Percentiles rank a stretch among this genome's conserved stretches.
Evolutionary conservation across 2,329 filamentous ascomycete genomes (phyloP).

Genomic region (Fusarium hainanense): DNA sequence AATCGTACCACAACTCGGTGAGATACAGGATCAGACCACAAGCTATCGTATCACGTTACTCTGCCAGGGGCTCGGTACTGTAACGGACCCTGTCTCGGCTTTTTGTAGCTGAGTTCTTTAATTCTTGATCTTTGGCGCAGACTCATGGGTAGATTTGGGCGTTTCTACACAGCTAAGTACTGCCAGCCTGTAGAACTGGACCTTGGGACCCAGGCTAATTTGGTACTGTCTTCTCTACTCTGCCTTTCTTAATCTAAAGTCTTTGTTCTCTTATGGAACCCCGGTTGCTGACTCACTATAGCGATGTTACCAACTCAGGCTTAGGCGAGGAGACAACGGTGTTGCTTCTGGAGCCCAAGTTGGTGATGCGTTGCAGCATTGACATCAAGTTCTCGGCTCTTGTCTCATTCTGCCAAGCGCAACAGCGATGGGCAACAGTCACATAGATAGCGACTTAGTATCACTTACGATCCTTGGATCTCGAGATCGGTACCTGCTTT

Average conservation of each 20-base stretch:
- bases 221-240: no score
- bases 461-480: neutral
- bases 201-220: rapidly evolving
- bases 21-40: constrained; percentile 19
- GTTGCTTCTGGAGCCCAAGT: neutral
- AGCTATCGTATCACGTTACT: neutral
- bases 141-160: neutral
- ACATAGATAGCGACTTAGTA: neutral
- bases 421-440: no score
- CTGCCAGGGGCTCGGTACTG: neutral
- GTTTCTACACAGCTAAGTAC: neutral
- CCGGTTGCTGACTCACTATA: no score
- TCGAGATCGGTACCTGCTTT: constrained; percentile 1
- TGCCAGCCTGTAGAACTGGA: no score
- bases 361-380: neutral
- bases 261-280: no score
- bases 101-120: neutral
- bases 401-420: rapidly evolving
- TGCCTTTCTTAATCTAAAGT: no score
- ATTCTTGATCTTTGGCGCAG: neutral
- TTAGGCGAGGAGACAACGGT: no score
- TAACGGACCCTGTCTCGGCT: neutral
- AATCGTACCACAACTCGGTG: constrained; percentile 12
- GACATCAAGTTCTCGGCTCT: neutral
- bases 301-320: no score